Percentiles rank a stretch among this genome's conserved stretches.
Conservation (phyloP, 257 asterid genomes). For the Solanum pinnatisectum region DNA sequence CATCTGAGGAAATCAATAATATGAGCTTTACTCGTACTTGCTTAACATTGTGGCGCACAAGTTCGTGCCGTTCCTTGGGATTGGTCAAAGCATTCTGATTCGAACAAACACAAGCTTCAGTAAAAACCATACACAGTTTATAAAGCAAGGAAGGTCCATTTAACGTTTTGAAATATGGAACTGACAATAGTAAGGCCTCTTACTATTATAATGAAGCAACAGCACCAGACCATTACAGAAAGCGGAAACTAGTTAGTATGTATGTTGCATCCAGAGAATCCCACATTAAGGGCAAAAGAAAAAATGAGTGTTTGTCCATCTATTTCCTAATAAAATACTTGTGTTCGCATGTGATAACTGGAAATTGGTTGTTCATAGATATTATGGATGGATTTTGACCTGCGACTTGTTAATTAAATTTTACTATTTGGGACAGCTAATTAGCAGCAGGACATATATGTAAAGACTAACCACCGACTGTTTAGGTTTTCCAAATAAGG, state of each 20-base stretch:
- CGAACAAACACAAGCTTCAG: background rate
- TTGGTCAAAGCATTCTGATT: slow-evolving; percentile 45
- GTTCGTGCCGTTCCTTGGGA: slow-evolving; percentile 74
- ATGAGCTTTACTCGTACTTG: background rate
- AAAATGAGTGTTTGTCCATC: background rate
- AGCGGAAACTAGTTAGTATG: background rate
- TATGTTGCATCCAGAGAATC: background rate
- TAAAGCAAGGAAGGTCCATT: background rate
- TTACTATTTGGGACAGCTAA: background rate
- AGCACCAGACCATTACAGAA: background rate
- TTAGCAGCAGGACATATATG: background rate
- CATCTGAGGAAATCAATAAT: background rate
- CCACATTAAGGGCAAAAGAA: background rate
- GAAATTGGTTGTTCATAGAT: background rate
- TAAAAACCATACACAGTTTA: background rate
- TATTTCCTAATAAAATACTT: background rate
- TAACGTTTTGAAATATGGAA: background rate
- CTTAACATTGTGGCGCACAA: slow-evolving; percentile 36
- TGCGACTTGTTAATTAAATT: background rate
- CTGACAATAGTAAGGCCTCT: background rate
- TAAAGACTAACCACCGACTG: background rate
- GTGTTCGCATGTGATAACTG: background rate
- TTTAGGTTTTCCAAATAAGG: background rate
- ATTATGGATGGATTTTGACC: background rate
- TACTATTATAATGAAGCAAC: background rate